Percentiles rank a stretch among this genome's conserved stretches.
Conservation (phyloP, 2,329 filamentous ascomycete genomes). For the Gremmenia infestans region DNA sequence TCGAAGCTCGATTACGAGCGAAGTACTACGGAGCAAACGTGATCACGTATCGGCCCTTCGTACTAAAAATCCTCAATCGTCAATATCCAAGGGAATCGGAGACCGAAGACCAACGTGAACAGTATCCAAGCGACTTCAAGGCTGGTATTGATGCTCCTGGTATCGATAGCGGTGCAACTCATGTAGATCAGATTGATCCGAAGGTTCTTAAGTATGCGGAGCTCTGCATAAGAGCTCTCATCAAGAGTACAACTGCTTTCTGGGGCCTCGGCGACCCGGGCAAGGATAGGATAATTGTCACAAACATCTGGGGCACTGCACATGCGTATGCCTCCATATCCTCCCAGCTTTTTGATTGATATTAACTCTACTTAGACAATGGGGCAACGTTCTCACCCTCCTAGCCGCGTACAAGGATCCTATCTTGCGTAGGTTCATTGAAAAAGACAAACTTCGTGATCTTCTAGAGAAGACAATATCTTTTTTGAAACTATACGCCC, state of each 20-base stretch:
- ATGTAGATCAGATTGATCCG: conserved; percentile 34
- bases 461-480: conserved; percentile 70
- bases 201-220: conserved; percentile 51
- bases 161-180: conserved; percentile 35
- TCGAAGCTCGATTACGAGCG: conserved; percentile 76
- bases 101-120: conserved; percentile 15
- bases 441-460: conserved; percentile 47
- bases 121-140: conserved; percentile 20
- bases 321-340: conserved; percentile 70
- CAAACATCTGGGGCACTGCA: conserved; percentile 93
- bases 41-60: conserved; percentile 79
- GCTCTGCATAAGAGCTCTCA: conserved; percentile 55
- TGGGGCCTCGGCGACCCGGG: conserved; percentile 47
- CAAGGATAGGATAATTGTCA: conserved; percentile 70
- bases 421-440: conserved; percentile 53
- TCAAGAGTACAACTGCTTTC: conserved; percentile 83
- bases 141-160: conserved; percentile 29
- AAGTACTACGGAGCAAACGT: conserved; percentile 94
- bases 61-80: conserved; percentile 48
- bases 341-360: not conserved
- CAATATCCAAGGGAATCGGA: conserved; percentile 20
- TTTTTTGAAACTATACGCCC: conserved; percentile 66
- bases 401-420: conserved; percentile 71
- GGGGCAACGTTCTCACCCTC: conserved; percentile 90
- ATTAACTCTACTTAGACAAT: conserved; percentile 62